Evolutionary conservation across 2,329 filamentous ascomycete genomes (phyloP).

Genomic region (Sclerotinia minor): DNA sequence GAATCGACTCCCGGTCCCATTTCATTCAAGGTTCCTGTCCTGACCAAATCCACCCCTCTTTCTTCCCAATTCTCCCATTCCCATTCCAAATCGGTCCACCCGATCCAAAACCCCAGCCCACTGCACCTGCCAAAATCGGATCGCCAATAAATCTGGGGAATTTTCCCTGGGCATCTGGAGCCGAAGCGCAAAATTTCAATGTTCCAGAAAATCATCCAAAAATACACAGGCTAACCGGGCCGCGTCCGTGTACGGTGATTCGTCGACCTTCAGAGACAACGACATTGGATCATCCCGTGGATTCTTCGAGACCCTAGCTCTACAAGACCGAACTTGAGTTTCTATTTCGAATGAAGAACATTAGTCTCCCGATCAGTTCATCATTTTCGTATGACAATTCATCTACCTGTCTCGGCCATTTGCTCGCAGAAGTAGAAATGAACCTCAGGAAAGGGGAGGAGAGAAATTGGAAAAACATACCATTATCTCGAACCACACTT

Average conservation of each 20-base stretch:
- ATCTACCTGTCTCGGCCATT: not conserved
- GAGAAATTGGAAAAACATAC: conserved; percentile 30
- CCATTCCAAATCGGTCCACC: conserved; percentile 7
- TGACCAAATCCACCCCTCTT: not conserved
- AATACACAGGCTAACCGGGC: conserved; percentile 39
- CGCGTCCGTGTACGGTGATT: conserved; percentile 35
- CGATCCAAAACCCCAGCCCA: conserved; percentile 15
- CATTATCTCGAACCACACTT: conserved; percentile 33
- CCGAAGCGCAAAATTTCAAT: conserved; percentile 27
- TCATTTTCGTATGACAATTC: not conserved
- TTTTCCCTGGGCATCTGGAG: not conserved
- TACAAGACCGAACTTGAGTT: conserved; percentile 32
- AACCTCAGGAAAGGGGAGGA: not conserved
- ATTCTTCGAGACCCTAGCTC: conserved; percentile 26
- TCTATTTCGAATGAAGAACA: conserved; percentile 26
- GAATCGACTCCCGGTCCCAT: not conserved
- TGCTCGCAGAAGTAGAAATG: not conserved
- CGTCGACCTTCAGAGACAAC: conserved; percentile 22
- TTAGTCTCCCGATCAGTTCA: conserved; percentile 27
- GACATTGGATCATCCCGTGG: conserved; percentile 10
- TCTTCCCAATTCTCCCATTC: not conserved
- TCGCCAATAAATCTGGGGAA: conserved; percentile 16
- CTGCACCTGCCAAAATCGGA: conserved; percentile 8
- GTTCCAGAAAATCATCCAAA: conserved; percentile 39
- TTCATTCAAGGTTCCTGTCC: not conserved